phyloP scores from a whole-genome alignment of 129 eudicot species.

The Lactuca saligna region DNA sequence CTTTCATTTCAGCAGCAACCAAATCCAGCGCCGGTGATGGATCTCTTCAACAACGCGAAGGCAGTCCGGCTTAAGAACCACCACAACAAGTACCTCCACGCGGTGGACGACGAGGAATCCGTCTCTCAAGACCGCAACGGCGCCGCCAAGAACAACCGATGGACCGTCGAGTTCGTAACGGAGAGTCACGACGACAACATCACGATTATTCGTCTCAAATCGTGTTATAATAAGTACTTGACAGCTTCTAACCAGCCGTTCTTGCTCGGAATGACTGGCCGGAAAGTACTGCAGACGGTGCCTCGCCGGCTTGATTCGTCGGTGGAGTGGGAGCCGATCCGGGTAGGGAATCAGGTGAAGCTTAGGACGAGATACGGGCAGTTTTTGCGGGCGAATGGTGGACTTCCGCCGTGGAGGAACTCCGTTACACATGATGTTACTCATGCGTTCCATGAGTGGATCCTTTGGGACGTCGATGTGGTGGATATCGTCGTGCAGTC shows the following conservation, averaged over 20 bases:
- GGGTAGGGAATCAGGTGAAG: constrained; percentile 52
- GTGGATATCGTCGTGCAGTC: constrained; percentile 50
- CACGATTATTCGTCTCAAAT: constrained; percentile 59
- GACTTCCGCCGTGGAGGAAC: constrained; percentile 77
- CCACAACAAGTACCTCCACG: constrained; percentile 68
- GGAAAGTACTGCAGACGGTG: constrained; percentile 63
- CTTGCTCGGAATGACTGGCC: constrained; percentile 73
- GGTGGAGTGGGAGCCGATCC: constrained; percentile 74
- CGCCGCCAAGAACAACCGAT: constrained; percentile 48
- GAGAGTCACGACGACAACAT: constrained; percentile 20
- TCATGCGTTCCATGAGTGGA: constrained; percentile 64
- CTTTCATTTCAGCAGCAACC: constrained; percentile 13
- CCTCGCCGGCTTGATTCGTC: constrained; percentile 63
- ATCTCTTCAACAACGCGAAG: constrained; percentile 56
- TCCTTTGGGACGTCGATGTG: constrained; percentile 64
- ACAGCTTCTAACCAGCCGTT: constrained; percentile 78
- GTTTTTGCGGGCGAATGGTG: constrained; percentile 63
- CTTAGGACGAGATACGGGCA: constrained; percentile 58
- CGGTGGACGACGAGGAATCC: constrained; percentile 75
- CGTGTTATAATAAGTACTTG: constrained; percentile 62
- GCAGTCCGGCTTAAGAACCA: constrained; percentile 62
- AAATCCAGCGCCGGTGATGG: constrained; percentile 42
- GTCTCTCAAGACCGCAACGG: constrained; percentile 68
- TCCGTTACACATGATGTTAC: constrained; percentile 69
- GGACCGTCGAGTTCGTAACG: constrained; percentile 63